Percentiles rank a stretch among this genome's conserved stretches.
phyloP scores from a whole-genome alignment of 495 filamentous ascomycete genomes.

The Filosporella fistucella region DNA sequence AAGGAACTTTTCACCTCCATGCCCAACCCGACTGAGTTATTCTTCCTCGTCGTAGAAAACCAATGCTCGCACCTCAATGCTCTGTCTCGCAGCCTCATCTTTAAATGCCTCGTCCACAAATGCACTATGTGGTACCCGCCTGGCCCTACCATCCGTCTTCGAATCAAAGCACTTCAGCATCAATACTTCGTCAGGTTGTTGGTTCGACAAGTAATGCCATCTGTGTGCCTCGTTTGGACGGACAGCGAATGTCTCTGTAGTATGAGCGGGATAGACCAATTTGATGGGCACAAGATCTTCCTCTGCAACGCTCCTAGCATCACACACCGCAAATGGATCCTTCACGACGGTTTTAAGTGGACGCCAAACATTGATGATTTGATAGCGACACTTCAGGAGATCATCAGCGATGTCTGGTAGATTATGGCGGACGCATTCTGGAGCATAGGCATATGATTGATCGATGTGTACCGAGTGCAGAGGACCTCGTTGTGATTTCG shows the following conservation, averaged over 20 bases:
- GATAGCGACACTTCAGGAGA: constrained; percentile 48
- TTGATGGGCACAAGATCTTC: constrained; percentile 39
- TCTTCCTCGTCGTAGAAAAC: constrained; percentile 13
- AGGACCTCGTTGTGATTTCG: constrained; percentile 46
- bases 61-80: constrained; percentile 52
- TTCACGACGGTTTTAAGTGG: constrained; percentile 53
- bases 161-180: constrained; percentile 61
- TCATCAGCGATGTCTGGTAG: constrained; percentile 57
- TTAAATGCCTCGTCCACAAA: constrained; percentile 46
- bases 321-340: constrained; percentile 50
- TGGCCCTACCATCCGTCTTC: constrained; percentile 37
- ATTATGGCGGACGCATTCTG: constrained; percentile 52
- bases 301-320: constrained; percentile 40
- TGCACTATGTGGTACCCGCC: constrained; percentile 48
- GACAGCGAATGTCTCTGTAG: constrained; percentile 42
- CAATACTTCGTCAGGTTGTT: constrained; percentile 49
- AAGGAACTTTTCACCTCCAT: too few relatives aligned
- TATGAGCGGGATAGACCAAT: constrained; percentile 45
- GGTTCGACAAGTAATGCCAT: constrained; percentile 48
- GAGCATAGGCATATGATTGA: constrained; percentile 58
- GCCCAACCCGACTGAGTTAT: too few relatives aligned
- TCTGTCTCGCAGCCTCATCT: constrained; percentile 40
- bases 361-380: constrained; percentile 68
- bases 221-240: constrained; percentile 26
- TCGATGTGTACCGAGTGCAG: constrained; percentile 69